Evolutionary conservation across 495 filamentous ascomycete genomes (phyloP).

Genomic region (Sphaerosporella brunnea): DNA sequence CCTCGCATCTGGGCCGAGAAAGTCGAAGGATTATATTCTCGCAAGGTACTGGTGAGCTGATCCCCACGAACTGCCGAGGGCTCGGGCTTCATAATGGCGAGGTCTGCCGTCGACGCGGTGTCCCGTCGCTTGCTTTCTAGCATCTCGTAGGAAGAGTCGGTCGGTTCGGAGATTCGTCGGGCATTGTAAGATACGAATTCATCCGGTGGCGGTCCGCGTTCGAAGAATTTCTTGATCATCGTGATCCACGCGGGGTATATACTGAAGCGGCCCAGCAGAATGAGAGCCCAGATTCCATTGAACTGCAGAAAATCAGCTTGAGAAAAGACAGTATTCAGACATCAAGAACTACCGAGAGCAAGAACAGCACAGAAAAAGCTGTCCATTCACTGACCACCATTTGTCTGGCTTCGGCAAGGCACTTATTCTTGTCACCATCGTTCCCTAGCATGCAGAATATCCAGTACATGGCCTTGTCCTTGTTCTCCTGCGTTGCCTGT

Average conservation of each 20-base stretch:
- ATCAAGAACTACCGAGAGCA: slow-evolving; percentile 56
- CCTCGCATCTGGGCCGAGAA: slow-evolving; percentile 23
- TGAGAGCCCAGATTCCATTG: slow-evolving; percentile 67
- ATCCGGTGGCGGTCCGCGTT: slow-evolving; percentile 28
- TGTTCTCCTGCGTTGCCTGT: slow-evolving; percentile 36
- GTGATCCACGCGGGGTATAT: slow-evolving; percentile 77
- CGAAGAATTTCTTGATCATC: slow-evolving; percentile 34
- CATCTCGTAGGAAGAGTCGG: slow-evolving; percentile 69
- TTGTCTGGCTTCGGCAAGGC: slow-evolving; percentile 37
- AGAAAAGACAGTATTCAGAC: too few species aligned
- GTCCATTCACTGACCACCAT: slow-evolving; percentile 56
- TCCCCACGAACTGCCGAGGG: slow-evolving; percentile 9
- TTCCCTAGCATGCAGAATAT: slow-evolving; percentile 45
- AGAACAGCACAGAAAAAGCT: slow-evolving; percentile 59
- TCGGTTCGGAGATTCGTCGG: slow-evolving; percentile 39
- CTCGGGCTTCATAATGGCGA: slow-evolving; percentile 17
- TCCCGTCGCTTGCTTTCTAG: slow-evolving; percentile 29
- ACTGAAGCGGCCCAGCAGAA: slow-evolving; percentile 61
- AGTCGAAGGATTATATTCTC: slow-evolving; percentile 24
- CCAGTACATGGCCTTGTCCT: slow-evolving; percentile 37
- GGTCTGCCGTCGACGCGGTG: not conserved
- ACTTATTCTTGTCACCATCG: slow-evolving; percentile 46
- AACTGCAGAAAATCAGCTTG: slow-evolving; percentile 39
- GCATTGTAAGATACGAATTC: slow-evolving; percentile 88
- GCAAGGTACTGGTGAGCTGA: slow-evolving; percentile 10